A percentile compares a stretch with the other conserved stretches of the same genome.
Evolutionary conservation across 805 yeast species (phyloP).

Genomic region (Zygotorulaspora florentina): DNA sequence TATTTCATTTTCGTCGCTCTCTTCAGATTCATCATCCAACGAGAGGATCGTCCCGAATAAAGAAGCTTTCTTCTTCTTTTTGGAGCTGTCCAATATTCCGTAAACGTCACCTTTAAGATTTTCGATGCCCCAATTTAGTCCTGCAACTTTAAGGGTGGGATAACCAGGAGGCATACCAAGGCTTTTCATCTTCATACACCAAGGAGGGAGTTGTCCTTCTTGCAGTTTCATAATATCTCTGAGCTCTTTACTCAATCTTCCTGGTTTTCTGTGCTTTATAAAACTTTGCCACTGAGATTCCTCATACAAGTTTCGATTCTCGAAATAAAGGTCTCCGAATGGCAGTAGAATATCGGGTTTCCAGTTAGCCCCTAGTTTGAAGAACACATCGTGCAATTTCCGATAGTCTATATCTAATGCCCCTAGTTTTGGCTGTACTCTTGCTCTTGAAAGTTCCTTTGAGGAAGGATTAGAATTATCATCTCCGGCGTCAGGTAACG

Average conservation of each 20-base stretch:
- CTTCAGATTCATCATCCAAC: slow-evolving; percentile 18
- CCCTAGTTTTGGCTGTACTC: slow-evolving; percentile 88
- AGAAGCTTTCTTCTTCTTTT: slow-evolving; percentile 12
- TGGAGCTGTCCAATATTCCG: slow-evolving; percentile 26
- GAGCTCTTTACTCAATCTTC: slow-evolving; percentile 58
- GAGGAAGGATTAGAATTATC: slow-evolving; percentile 45
- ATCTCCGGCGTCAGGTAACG: slow-evolving; percentile 26
- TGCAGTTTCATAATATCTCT: slow-evolving; percentile 65
- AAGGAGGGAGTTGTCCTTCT: slow-evolving; percentile 62
- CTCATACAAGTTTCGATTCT: slow-evolving; percentile 62
- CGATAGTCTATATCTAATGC: slow-evolving; percentile 80
- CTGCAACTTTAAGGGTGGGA: slow-evolving; percentile 58
- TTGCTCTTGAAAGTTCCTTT: slow-evolving; percentile 71
- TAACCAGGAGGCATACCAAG: slow-evolving; percentile 85
- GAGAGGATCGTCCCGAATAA: slow-evolving; percentile 35
- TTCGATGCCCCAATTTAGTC: slow-evolving; percentile 42
- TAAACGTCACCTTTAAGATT: slow-evolving; percentile 36
- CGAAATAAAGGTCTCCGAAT: slow-evolving; percentile 77
- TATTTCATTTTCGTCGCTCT: slow-evolving; percentile 7
- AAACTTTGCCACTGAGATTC: slow-evolving; percentile 33
- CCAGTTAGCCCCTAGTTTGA: slow-evolving; percentile 59
- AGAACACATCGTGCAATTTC: slow-evolving; percentile 79
- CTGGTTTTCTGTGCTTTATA: slow-evolving; percentile 53
- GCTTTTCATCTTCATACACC: slow-evolving; percentile 66
- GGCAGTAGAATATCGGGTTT: slow-evolving; percentile 58